phyloP scores from a whole-genome alignment of 352 stramenopile genomes.

The Globisporangium abappressorium region DNA sequence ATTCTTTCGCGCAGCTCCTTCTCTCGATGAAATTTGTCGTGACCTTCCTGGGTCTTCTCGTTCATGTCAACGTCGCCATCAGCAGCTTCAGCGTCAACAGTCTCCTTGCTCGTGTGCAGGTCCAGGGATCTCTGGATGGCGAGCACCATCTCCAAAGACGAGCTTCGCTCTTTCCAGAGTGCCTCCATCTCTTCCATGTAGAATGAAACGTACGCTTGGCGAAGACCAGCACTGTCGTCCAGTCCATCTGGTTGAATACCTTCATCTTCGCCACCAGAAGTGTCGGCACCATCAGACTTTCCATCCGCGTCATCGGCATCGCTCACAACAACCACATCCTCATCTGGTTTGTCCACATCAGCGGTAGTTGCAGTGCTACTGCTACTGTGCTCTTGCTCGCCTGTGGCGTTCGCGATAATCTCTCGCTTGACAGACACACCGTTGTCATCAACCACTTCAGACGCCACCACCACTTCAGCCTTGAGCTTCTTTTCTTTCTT shows the following conservation, averaged over 20 bases:
- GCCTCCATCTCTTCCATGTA: slow-evolving; percentile 81
- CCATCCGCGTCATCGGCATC: not conserved
- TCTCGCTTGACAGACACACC: slow-evolving; percentile 45
- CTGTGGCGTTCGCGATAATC: slow-evolving; percentile 25
- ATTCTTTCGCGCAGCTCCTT: slow-evolving; percentile 48
- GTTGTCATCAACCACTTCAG: slow-evolving; percentile 21
- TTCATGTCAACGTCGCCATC: slow-evolving; percentile 31
- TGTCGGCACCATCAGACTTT: slow-evolving; percentile 13
- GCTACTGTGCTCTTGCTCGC: not conserved
- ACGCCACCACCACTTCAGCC: slow-evolving; percentile 18
- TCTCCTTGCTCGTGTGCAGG: slow-evolving; percentile 5
- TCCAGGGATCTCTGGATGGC: slow-evolving; percentile 63
- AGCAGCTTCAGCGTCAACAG: slow-evolving; percentile 6
- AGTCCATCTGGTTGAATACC: slow-evolving; percentile 12
- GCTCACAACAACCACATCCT: slow-evolving; percentile 5
- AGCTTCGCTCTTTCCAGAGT: slow-evolving; percentile 79
- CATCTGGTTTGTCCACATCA: not conserved
- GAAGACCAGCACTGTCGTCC: slow-evolving; percentile 49
- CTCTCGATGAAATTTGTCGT: slow-evolving; percentile 42
- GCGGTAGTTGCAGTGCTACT: not conserved
- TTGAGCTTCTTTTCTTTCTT: slow-evolving; percentile 14
- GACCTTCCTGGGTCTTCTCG: slow-evolving; percentile 19
- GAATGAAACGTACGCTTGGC: slow-evolving; percentile 67
- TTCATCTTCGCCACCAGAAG: slow-evolving; percentile 6
- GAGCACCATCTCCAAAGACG: slow-evolving; percentile 72